Conservation (phyloP, 768 basidiomycete genomes). For the Cyclocybe cylindracea region DNA sequence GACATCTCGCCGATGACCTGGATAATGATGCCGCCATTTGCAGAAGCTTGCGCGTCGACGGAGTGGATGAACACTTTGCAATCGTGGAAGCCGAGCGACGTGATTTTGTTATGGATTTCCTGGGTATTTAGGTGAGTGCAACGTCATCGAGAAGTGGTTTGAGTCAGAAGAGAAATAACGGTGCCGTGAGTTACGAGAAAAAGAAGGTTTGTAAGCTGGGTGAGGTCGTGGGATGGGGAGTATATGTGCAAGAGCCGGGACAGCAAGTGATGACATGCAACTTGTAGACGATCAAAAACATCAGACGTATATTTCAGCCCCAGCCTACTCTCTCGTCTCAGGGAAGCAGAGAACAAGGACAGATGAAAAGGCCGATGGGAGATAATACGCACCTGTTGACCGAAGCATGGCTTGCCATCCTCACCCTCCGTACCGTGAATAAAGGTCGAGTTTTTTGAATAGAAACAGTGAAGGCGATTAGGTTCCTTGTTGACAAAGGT, state of each 20-base stretch:
- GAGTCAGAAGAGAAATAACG: neutral
- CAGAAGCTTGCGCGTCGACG: constrained; percentile 95
- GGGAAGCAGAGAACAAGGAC: neutral
- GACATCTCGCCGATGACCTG: constrained; percentile 99
- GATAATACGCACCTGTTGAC: constrained; percentile 76
- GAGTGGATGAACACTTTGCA: constrained; percentile 99
- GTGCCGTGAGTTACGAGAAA: neutral
- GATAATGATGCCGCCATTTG: constrained; percentile 95
- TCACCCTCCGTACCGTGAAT: constrained; percentile 98
- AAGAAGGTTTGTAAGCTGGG: neutral
- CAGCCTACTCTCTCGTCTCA: neutral
- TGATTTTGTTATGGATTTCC: constrained; percentile 98
- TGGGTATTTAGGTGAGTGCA: constrained; percentile 28
- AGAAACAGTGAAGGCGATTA: constrained; percentile 96
- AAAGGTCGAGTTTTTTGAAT: constrained; percentile 97
- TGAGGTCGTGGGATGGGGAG: neutral
- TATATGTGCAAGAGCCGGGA: neutral
- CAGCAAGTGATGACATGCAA: neutral
- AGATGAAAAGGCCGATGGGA: neutral
- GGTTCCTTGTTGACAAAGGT: constrained; percentile 99
- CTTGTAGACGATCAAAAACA: neutral
- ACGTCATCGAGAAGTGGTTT: neutral
- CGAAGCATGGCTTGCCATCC: constrained; percentile 84
- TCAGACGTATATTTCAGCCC: too few relatives aligned
- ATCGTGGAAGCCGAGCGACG: constrained; percentile 89